A percentile compares a stretch with the other conserved stretches of the same genome.
phyloP scores from a whole-genome alignment of 331 rosid species.

The Pyrus hybrid region DNA sequence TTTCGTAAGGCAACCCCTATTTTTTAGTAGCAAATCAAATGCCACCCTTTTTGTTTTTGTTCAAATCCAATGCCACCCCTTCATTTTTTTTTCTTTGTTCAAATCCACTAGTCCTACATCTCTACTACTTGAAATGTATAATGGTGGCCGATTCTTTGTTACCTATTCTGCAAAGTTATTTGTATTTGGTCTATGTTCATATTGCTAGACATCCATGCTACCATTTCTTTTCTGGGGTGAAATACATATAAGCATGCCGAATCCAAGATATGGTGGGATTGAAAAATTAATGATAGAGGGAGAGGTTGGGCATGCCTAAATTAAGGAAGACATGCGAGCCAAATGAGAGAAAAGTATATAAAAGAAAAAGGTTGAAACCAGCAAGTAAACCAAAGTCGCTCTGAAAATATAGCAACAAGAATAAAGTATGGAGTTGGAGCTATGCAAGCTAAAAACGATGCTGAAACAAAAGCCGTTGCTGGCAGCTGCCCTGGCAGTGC shows the following conservation, averaged over 20 bases:
- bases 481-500: neutral
- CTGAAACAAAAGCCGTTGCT: too few relatives aligned
- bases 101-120: neutral
- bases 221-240: too few relatives aligned
- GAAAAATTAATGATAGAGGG: neutral
- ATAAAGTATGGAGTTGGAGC: too few relatives aligned
- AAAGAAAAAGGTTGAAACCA: neutral
- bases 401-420: neutral
- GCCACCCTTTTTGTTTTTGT: neutral
- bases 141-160: neutral
- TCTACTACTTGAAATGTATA: neutral
- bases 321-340: neutral
- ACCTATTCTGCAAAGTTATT: neutral
- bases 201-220: too few relatives aligned
- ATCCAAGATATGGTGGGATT: neutral
- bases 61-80: neutral
- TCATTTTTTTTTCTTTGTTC: too few relatives aligned
- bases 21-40: neutral
- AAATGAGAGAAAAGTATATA: neutral
- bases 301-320: neutral
- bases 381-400: neutral
- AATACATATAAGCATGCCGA: too few relatives aligned
- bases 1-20: too few relatives aligned
- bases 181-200: neutral
- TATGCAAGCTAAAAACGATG: too few relatives aligned